Evolutionary conservation across 148 eudicot species (phyloP), one percentile per base, ranked within the genome.

Genomic region (Vaccinium vitisidaea): DNA sequence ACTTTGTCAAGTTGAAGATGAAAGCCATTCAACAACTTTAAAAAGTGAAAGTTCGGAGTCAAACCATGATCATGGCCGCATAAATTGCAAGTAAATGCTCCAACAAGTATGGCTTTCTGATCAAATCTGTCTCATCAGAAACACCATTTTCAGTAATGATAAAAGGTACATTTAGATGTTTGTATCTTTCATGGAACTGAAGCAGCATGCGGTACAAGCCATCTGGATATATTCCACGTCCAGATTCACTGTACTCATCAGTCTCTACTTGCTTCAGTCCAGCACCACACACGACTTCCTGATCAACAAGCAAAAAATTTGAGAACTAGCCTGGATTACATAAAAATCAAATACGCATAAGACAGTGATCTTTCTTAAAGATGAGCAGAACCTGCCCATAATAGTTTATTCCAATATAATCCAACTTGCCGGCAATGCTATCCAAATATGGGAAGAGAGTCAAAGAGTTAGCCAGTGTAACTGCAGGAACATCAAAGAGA

Each of bases 191-290:
- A 83, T 97, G 95, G 88, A 93, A 97, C 80, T 97, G 98, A 84
- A 97, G 91, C 61, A 97, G 89, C 89, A 92, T 88, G 61, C 99
- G 97, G 88, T 87, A 97, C 89, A 97, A 90, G 88, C 99, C 99
- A 87, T 97, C 99, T 63, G 99, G 99, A 87, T 97, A 97, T 56
- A 97, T 92, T 32, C 94, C 99, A 77, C 99, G 92, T 49, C 99
- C 99, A 81, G 99, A 97, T 88, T 97, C 99, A 86, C 99, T 97
- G 83, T 94, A 97, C 81, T 97, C 99, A 77, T 94, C 99, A 27
- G 92, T 92, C 86, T 97, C 94, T 32, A 87, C 92, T 30, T 94
- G 91, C 89, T 97, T 97, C 83, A 97, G 86, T 86, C 98, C 98
- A 86, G 99, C 88, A 53, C 99, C 98, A 87, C 80, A 89, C 46